These are phyloP conservation scores for Chlorella sorokiniana DNA, from an alignment of 139 green algal species.

Conservation along the genomic window DNA sequence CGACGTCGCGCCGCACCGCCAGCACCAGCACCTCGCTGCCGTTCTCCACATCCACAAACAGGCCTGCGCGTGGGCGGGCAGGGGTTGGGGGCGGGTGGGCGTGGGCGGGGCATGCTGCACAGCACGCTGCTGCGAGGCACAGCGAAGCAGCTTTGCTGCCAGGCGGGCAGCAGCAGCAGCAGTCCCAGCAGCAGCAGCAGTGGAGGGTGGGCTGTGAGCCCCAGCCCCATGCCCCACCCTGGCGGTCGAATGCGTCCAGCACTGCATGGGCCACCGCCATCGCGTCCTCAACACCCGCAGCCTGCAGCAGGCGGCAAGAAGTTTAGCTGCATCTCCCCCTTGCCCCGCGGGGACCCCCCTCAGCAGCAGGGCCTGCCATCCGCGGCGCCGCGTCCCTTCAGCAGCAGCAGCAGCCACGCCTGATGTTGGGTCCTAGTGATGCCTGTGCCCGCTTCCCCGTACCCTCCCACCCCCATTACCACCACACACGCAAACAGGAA, in stretches of 20 bases:
- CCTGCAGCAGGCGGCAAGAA: not conserved
- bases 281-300: conserved; percentile 20
- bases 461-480: not conserved
- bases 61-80: conserved; percentile 5
- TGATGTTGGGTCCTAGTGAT: no score
- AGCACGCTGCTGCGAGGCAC: not conserved
- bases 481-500: not conserved
- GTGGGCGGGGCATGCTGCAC: not conserved
- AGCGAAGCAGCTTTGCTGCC: no score
- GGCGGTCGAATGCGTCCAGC: conserved; percentile 26
- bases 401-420: no score
- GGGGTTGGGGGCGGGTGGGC: not conserved
- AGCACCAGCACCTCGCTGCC: conserved; percentile 32
- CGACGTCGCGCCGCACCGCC: conserved; percentile 31
- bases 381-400: no score
- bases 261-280: conserved; percentile 30
- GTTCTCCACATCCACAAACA: conserved; percentile 30
- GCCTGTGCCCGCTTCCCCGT: no score
- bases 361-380: no score
- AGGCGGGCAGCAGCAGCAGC: not conserved
- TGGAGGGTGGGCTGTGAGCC: no score
- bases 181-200: not conserved
- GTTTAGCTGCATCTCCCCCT: no score
- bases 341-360: no score
- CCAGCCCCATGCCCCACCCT: no score